phyloP scores from a whole-genome alignment of 805 yeast genomes.

The Saccharomyces jurei region DNA sequence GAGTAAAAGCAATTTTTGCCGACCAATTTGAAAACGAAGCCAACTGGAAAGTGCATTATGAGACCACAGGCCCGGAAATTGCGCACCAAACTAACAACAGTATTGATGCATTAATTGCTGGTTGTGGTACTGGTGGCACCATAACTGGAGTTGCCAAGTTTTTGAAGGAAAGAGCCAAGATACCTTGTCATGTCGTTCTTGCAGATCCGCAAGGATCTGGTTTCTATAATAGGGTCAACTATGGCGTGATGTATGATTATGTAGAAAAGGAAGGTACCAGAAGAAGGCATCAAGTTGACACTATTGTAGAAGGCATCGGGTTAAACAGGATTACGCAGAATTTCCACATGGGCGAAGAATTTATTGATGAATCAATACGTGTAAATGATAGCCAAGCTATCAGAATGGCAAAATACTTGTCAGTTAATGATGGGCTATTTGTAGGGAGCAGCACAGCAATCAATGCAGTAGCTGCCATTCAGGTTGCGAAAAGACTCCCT shows the following conservation, averaged over 20 bases:
- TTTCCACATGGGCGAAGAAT: conserved; percentile 60
- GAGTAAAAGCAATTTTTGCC: conserved; percentile 64
- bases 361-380: conserved; percentile 69
- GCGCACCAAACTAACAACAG: conserved; percentile 57
- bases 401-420: conserved; percentile 78
- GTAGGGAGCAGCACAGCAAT: conserved; percentile 92
- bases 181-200: conserved; percentile 44
- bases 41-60: conserved; percentile 80
- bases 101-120: conserved; percentile 74
- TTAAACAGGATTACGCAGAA: conserved; percentile 79
- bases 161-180: conserved; percentile 50
- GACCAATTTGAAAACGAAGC: conserved; percentile 91
- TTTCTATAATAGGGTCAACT: conserved; percentile 70
- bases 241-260: conserved; percentile 87
- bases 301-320: conserved; percentile 90
- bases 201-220: conserved; percentile 98
- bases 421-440: conserved; percentile 80
- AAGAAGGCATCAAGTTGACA: conserved; percentile 93
- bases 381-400: conserved; percentile 77
- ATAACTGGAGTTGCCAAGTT: conserved; percentile 83
- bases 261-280: conserved; percentile 90
- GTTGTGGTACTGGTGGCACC: conserved; percentile 97
- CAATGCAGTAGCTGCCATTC: conserved; percentile 82
- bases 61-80: conserved; percentile 90
- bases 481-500: conserved; percentile 41